phyloP scores from a whole-genome alignment of 2,329 filamentous ascomycete genomes.

The Talaromyces marneffei region DNA sequence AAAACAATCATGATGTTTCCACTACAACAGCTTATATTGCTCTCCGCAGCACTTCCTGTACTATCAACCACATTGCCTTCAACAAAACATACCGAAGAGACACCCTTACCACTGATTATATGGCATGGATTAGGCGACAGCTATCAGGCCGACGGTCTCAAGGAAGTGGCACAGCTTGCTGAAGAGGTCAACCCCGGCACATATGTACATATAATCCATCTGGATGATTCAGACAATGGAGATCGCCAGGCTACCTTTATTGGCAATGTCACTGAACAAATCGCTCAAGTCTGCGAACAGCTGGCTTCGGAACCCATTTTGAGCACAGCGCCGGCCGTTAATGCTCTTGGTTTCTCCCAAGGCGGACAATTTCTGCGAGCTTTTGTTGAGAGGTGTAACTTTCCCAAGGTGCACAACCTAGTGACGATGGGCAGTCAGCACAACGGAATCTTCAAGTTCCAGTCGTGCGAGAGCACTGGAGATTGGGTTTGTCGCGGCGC shows the following conservation, averaged over 20 bases:
- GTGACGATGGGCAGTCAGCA: constrained; percentile 89
- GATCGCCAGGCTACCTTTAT: constrained; percentile 85
- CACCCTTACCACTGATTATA: constrained; percentile 77
- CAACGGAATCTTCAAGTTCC: constrained; percentile 83
- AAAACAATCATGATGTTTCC: not conserved
- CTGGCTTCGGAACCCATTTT: constrained; percentile 72
- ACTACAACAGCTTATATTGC: not conserved
- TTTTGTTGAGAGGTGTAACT: constrained; percentile 81
- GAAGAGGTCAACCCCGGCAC: constrained; percentile 72
- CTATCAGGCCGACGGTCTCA: constrained; percentile 69
- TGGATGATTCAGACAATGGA: constrained; percentile 58
- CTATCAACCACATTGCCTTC: constrained; percentile 16
- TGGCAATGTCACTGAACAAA: constrained; percentile 77
- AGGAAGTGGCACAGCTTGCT: constrained; percentile 64
- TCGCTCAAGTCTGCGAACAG: constrained; percentile 70
- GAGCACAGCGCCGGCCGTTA: constrained; percentile 72
- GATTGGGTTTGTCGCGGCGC: constrained; percentile 80
- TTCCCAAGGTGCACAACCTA: constrained; percentile 66
- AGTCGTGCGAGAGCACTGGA: constrained; percentile 56
- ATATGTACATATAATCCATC: constrained; percentile 70
- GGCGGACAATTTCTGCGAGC: constrained; percentile 93
- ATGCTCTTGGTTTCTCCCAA: constrained; percentile 91
- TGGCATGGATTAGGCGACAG: constrained; percentile 77
- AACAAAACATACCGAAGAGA: constrained; percentile 19
- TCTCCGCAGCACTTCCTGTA: constrained; percentile 15